A percentile compares a stretch with the other conserved stretches of the same genome.
phyloP scores from a whole-genome alignment of 1,139 yeast species.

The Scheffersomyces parashehatae region DNA sequence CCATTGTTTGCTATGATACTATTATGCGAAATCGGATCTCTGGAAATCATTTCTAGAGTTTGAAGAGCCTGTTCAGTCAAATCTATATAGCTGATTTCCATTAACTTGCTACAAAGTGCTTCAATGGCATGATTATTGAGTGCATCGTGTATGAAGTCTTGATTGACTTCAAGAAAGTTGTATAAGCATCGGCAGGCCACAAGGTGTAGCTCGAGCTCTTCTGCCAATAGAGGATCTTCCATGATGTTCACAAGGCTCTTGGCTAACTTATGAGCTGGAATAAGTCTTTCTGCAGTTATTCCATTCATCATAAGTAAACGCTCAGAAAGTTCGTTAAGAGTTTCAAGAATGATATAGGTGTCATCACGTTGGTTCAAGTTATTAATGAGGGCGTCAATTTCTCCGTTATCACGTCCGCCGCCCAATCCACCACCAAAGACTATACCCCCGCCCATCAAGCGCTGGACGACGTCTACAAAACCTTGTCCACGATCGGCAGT shows the following conservation, averaged over 20 bases:
- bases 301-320: conserved; percentile 69
- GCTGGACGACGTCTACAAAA: conserved; percentile 38
- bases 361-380: conserved; percentile 48
- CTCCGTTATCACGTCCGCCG: conserved; percentile 21
- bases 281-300: conserved; percentile 57
- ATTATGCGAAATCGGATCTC: conserved; percentile 50
- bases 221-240: conserved; percentile 57
- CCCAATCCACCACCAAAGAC: conserved; percentile 31
- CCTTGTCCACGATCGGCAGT: conserved; percentile 13
- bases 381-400: conserved; percentile 41
- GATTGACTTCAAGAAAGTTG: conserved; percentile 76
- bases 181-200: conserved; percentile 85
- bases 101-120: conserved; percentile 62
- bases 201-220: conserved; percentile 75
- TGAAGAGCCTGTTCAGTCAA: conserved; percentile 90
- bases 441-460: conserved; percentile 36
- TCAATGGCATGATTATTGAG: conserved; percentile 69
- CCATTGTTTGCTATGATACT: conserved; percentile 61
- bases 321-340: conserved; percentile 63
- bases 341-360: conserved; percentile 51
- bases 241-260: conserved; percentile 59
- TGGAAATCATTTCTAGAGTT: conserved; percentile 68
- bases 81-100: conserved; percentile 83
- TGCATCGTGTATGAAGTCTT: conserved; percentile 64
- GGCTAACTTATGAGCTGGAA: conserved; percentile 64